A percentile compares a stretch with the other conserved stretches of the same genome.
phyloP scores from a whole-genome alignment of 2,329 filamentous ascomycete species.

The Fusarium globosum region DNA sequence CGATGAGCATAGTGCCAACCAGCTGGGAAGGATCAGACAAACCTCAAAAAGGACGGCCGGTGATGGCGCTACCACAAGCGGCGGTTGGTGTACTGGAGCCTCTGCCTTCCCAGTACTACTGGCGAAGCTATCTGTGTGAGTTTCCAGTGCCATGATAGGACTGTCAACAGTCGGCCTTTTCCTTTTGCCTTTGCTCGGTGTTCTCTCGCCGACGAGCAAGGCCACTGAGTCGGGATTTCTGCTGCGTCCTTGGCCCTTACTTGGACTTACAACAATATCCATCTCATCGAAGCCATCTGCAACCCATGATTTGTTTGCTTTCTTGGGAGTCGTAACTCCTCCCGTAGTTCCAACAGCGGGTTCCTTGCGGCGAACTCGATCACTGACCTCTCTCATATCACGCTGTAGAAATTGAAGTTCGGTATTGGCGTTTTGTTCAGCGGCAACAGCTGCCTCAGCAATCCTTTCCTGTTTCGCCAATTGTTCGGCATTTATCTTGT shows the following conservation, averaged over 20 bases:
- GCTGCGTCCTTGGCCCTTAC: constrained; percentile 58
- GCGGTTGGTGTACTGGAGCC: constrained; percentile 28
- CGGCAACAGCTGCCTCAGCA: constrained; percentile 72
- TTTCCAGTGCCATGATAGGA: constrained; percentile 71
- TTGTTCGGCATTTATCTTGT: constrained; percentile 72
- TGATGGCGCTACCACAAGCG: constrained; percentile 40
- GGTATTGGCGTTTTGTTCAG: constrained; percentile 73
- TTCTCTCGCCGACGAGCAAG: constrained; percentile 61
- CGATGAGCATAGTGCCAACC: constrained; percentile 38
- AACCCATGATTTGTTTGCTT: constrained; percentile 65
- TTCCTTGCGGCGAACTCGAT: constrained; percentile 61
- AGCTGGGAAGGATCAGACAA: constrained; percentile 31
- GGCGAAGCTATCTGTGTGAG: constrained; percentile 56
- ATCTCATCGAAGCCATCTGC: constrained; percentile 83
- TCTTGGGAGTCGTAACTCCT: constrained; percentile 67
- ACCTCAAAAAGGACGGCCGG: constrained; percentile 59
- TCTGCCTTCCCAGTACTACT: constrained; percentile 48
- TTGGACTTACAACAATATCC: constrained; percentile 65
- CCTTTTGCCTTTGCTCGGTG: constrained; percentile 76
- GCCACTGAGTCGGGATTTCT: constrained; percentile 57
- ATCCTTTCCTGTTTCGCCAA: constrained; percentile 71
- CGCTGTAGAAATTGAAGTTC: constrained; percentile 79
- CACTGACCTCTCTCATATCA: constrained; percentile 72
- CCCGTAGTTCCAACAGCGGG: constrained; percentile 40
- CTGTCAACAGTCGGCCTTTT: constrained; percentile 75